Conservation (phyloP, 208 protist genomes). For the Tritrichomonas musculus region DNA sequence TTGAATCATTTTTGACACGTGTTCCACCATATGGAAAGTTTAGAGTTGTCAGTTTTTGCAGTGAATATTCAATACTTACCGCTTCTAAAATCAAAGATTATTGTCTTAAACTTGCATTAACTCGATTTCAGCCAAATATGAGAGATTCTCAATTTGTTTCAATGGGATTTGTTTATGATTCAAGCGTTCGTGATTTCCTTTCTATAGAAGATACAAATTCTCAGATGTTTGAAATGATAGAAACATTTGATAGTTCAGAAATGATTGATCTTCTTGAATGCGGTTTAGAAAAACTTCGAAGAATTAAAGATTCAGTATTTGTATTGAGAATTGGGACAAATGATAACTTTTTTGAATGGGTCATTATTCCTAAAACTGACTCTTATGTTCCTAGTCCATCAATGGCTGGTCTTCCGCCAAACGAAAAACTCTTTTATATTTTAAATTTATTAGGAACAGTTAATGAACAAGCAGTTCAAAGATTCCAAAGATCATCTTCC, state of each 20-base stretch:
- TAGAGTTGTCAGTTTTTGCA: neutral
- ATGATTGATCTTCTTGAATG: neutral
- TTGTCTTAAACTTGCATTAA: neutral
- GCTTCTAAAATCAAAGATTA: neutral
- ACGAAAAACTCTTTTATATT: neutral
- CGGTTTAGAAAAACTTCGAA: neutral
- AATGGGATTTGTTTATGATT: neutral
- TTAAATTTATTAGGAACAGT: neutral
- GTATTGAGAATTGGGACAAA: neutral
- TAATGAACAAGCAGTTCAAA: neutral
- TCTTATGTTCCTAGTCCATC: neutral
- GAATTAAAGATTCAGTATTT: neutral
- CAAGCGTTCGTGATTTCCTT: neutral
- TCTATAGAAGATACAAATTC: neutral
- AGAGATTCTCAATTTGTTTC: neutral
- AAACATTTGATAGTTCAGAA: slow-evolving; percentile 15
- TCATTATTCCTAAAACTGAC: slow-evolving; percentile 26
- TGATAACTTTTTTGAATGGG: slow-evolving; percentile 23
- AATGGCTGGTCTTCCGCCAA: neutral
- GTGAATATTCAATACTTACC: neutral
- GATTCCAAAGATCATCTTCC: neutral
- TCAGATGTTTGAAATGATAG: neutral
- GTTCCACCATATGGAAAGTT: neutral
- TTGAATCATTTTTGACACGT: no score
- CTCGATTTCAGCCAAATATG: neutral